Evolutionary conservation across 2,329 filamentous ascomycete species (phyloP), one percentile per base, ranked within the genome.

Genomic region (Pseudophaeomoniella oleicola): DNA sequence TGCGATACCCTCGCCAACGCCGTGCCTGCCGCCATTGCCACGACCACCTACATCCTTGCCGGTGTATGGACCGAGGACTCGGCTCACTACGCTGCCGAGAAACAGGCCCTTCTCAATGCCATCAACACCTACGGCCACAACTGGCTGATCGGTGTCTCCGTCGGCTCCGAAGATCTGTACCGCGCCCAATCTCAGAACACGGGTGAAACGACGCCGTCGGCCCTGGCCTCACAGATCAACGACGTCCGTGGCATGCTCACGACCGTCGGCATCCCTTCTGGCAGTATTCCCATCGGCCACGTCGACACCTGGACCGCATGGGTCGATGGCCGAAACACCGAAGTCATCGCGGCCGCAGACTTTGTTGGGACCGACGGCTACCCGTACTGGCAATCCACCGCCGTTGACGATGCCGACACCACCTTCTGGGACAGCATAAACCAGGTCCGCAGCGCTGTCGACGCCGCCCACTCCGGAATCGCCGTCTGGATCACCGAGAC

Each of bases 121-220:
- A 62, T 80, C 37, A 50, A 59, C 42, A 59, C 60, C 47, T 64
- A 71, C 51, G 75, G 74, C 46, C 51, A 64, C 39, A 66, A 70
- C 48, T 72, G 75, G 53, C 64, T 79, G 45, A 68, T 78, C 31
- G 75, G 72, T 40, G 69, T 79, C 47, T 75, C 71, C 40, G 74
- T 81, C 36, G 77, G 77, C 31, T 73, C 67, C 49, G 77, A 81
- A 62, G 75, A 79, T 48, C 62, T 81, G 30, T 81, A 81, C 66
- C 68, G 77, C 37, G 15, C 22, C 22, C 22, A 27, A 27, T 27
- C 22, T n/a, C 22, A 32, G 27, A 16, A 37, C 30, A 30, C 35
- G 14, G 55, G 52, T 11, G 62, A 67, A 37, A 61, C 59, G 18
- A 46, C 47, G 16, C 58, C 62, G 4, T 49, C 45, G 22, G 57